A percentile compares a stretch with the other conserved stretches of the same genome.
These are phyloP conservation scores for Fusarium mundagurra DNA, from an alignment of 2,329 filamentous ascomycete species.

Conservation along the genomic window DNA sequence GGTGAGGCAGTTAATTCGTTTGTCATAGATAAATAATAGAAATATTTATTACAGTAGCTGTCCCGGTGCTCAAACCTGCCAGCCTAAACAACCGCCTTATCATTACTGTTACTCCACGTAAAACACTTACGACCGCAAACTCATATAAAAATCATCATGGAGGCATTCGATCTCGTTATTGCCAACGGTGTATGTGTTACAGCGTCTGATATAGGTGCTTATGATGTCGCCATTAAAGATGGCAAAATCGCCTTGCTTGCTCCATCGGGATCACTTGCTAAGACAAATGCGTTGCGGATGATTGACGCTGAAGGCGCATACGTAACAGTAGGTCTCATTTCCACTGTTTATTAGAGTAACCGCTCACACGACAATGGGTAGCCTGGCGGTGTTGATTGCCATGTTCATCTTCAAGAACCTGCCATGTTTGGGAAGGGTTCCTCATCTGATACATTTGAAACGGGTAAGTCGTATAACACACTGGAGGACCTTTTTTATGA, in stretches of 20 bases:
- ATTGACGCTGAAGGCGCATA: background rate
- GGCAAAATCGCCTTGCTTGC: background rate
- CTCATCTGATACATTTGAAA: background rate
- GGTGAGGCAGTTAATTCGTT: background rate
- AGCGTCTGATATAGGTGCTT: background rate
- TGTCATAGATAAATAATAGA: background rate
- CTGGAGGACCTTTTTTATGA: accelerated
- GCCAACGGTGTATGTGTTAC: background rate
- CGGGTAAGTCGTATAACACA: background rate
- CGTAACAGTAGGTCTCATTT: background rate
- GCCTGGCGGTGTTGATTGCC: background rate
- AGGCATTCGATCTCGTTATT: background rate
- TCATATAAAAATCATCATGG: background rate
- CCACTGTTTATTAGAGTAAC: accelerated
- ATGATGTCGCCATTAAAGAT: background rate
- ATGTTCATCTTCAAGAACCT: background rate
- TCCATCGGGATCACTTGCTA: background rate
- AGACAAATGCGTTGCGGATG: background rate
- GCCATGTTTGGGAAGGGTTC: background rate
- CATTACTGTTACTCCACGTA: background rate
- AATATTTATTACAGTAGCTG: background rate
- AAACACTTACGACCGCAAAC: background rate
- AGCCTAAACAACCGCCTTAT: background rate
- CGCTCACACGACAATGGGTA: background rate
- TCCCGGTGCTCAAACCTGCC: background rate